Percentiles rank a stretch among this genome's conserved stretches.
Conservation (phyloP, 1,139 yeast genomes). For the Dujonia santamariae region DNA sequence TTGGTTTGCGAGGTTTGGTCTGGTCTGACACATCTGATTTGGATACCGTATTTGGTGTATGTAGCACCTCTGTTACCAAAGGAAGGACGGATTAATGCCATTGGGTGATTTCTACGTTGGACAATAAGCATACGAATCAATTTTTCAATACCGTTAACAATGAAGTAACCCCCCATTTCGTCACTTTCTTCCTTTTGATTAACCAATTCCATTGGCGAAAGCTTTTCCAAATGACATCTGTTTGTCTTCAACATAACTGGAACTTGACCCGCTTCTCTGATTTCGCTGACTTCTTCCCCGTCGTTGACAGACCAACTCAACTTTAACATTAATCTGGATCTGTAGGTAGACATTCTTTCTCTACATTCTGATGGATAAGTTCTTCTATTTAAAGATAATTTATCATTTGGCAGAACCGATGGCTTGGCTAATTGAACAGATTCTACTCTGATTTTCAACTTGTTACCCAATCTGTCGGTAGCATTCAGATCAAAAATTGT, state of each 20-base stretch:
- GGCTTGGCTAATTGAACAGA: constrained; percentile 88
- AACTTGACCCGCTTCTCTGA: constrained; percentile 87
- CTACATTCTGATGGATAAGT: constrained; percentile 89
- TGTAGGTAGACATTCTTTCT: constrained; percentile 79
- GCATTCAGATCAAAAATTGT: constrained; percentile 74
- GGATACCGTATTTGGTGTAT: constrained; percentile 88
- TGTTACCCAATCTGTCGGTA: constrained; percentile 72
- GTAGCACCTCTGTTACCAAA: constrained; percentile 92
- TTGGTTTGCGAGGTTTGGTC: constrained; percentile 98
- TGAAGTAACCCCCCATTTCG: constrained; percentile 94
- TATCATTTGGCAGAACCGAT: constrained; percentile 67
- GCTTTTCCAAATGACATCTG: constrained; percentile 82
- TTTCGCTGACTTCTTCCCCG: constrained; percentile 75
- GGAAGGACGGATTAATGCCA: constrained; percentile 95
- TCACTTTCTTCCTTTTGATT: constrained; percentile 84
- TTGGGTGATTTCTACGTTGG: constrained; percentile 95
- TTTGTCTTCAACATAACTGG: constrained; percentile 91
- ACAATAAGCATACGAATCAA: constrained; percentile 95
- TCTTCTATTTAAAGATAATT: constrained; percentile 73
- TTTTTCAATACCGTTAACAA: constrained; percentile 96
- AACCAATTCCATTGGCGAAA: constrained; percentile 81
- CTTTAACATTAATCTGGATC: constrained; percentile 71
- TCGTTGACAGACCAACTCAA: constrained; percentile 85
- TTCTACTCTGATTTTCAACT: constrained; percentile 74
- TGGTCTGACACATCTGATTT: constrained; percentile 89